Conservation (phyloP, 805 yeast genomes). For the Metschnikowia koreensis region DNA sequence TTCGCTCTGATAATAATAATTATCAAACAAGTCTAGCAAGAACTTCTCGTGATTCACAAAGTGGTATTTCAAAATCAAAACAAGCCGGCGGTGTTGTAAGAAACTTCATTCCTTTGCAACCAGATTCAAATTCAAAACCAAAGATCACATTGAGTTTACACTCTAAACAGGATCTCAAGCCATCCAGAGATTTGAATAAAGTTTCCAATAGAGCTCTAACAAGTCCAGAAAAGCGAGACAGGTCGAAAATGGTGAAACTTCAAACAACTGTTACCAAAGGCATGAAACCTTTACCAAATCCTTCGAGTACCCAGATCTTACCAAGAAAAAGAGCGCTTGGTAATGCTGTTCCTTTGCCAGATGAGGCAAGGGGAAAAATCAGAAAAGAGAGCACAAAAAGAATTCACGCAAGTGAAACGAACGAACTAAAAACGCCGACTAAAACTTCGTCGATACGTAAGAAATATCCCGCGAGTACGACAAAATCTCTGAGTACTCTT, state of each 20-base stretch:
- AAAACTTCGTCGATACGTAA: neutral
- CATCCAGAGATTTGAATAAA: neutral
- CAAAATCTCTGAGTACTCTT: neutral
- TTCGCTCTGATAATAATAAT: constrained; percentile 1
- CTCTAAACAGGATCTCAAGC: neutral
- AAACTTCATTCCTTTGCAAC: neutral
- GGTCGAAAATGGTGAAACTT: neutral
- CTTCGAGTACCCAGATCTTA: neutral
- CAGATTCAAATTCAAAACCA: neutral
- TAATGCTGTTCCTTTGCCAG: constrained; percentile 37
- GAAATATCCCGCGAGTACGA: neutral
- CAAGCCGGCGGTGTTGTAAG: neutral
- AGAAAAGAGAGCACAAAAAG: constrained; percentile 4
- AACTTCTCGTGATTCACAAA: neutral
- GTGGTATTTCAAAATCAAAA: neutral
- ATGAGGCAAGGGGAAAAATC: constrained; percentile 34
- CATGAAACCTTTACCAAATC: neutral
- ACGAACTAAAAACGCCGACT: neutral
- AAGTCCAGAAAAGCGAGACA: constrained; percentile 3
- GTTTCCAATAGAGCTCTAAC: neutral
- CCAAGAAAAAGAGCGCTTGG: constrained; percentile 19
- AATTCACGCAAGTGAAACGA: neutral
- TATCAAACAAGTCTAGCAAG: neutral
- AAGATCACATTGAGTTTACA: neutral
- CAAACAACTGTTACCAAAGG: neutral